phyloP scores from a whole-genome alignment of 345 rosid species.

The Arabidopsis thaliana region DNA sequence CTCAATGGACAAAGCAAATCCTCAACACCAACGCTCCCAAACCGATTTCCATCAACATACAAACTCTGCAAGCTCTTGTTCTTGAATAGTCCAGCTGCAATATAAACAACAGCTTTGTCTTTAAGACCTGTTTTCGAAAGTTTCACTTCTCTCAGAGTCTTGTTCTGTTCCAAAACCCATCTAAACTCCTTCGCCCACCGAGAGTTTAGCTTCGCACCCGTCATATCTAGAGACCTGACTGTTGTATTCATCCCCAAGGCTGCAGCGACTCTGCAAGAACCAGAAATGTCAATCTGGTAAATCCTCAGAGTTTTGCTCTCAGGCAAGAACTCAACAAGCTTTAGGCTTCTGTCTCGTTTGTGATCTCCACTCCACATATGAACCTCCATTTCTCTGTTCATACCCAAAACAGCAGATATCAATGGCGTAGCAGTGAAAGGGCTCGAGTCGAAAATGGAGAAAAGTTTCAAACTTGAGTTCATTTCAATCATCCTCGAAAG shows the following conservation, averaged over 20 bases:
- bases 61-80: constrained; percentile 72
- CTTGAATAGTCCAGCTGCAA: constrained; percentile 93
- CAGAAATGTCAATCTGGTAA: constrained; percentile 66
- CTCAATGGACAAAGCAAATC: constrained; percentile 90
- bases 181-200: constrained; percentile 86
- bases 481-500: constrained; percentile 91
- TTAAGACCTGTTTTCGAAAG: constrained; percentile 79
- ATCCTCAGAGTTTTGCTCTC: constrained; percentile 67
- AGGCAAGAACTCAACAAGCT: constrained; percentile 82
- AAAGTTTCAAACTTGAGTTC: constrained; percentile 70
- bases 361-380: constrained; percentile 80
- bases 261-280: constrained; percentile 81
- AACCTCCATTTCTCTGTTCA: constrained; percentile 81
- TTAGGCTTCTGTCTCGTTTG: constrained; percentile 63
- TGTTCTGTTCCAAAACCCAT: constrained; percentile 88
- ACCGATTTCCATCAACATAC: constrained; percentile 81
- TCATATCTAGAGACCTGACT: constrained; percentile 80
- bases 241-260: constrained; percentile 82
- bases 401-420: constrained; percentile 84
- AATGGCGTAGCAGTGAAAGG: constrained; percentile 77
- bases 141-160: constrained; percentile 67
- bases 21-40: constrained; percentile 72
- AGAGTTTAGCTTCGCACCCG: constrained; percentile 73
- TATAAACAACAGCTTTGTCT: constrained; percentile 81
- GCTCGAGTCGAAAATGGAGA: constrained; percentile 79